Evolutionary conservation across 2,329 filamentous ascomycete genomes (phyloP).

Genomic region (Pseudogymnoascus sp.): DNA sequence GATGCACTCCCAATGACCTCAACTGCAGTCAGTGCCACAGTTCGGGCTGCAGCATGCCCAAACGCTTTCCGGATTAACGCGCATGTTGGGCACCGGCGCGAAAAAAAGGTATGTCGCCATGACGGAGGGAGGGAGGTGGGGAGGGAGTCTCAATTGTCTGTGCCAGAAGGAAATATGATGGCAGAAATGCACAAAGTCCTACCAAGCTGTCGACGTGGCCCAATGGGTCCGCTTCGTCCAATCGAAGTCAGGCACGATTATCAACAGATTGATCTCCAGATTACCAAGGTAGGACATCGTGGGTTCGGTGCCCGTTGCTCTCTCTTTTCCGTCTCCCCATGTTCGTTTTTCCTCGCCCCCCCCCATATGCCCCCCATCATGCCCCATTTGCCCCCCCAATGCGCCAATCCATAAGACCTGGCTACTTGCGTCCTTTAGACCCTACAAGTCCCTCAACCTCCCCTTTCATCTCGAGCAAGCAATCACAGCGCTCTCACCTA

Average conservation of each 20-base stretch:
- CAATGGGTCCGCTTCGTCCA: constrained; percentile 2
- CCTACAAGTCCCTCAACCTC: background rate
- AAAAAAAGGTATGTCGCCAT: background rate
- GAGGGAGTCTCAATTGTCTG: background rate
- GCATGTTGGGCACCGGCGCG: background rate
- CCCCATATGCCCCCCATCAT: background rate
- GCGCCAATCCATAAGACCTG: constrained; percentile 1
- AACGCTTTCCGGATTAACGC: constrained; percentile 5
- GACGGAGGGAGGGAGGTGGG: background rate
- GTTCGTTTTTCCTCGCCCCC: background rate
- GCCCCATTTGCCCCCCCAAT: background rate
- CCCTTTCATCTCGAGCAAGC: background rate
- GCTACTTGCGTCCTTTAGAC: constrained; percentile 2
- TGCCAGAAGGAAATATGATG: background rate
- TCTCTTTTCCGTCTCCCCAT: background rate
- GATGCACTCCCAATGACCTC: background rate
- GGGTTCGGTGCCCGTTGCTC: background rate
- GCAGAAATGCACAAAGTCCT: background rate
- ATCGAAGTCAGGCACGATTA: constrained; percentile 1
- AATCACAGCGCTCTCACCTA: background rate
- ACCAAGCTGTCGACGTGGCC: background rate
- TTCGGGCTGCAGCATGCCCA: background rate
- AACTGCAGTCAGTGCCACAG: background rate
- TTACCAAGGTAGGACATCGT: constrained; percentile 1
- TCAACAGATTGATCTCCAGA: background rate